A percentile compares a stretch with the other conserved stretches of the same genome.
phyloP scores from a whole-genome alignment of 495 filamentous ascomycete species.

The Penicillium lagena region DNA sequence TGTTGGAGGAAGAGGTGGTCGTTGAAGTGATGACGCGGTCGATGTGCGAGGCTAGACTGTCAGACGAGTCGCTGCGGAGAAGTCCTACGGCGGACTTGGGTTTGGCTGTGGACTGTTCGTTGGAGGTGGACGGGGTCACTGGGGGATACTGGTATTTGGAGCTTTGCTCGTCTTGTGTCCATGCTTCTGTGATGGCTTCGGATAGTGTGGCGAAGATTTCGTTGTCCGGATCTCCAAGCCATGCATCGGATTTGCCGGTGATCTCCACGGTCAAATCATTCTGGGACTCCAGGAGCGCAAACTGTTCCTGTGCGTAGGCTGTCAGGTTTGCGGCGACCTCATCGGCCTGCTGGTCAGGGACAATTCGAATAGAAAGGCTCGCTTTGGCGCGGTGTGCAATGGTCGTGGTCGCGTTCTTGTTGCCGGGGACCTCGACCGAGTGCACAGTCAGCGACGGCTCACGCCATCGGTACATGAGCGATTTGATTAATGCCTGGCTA shows the following conservation, averaged over 20 bases:
- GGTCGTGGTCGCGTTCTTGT: constrained; percentile 64
- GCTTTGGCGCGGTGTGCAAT: constrained; percentile 84
- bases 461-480: constrained; percentile 90
- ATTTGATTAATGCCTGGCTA: constrained; percentile 60
- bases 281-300: constrained; percentile 62
- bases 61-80: constrained; percentile 33
- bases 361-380: constrained; percentile 81
- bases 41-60: constrained; percentile 41
- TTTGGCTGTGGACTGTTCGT: constrained; percentile 8
- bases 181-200: constrained; percentile 76
- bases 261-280: constrained; percentile 80
- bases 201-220: constrained; percentile 87
- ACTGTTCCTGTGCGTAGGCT: constrained; percentile 63
- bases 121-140: constrained; percentile 3
- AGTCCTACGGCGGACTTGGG: constrained; percentile 12
- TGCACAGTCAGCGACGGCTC: constrained; percentile 92
- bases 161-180: constrained; percentile 39
- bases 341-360: constrained; percentile 82
- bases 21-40: constrained; percentile 41
- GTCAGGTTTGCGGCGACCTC: constrained; percentile 62
- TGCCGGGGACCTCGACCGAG: constrained; percentile 67
- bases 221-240: constrained; percentile 89
- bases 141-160: constrained; percentile 29
- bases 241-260: constrained; percentile 89
- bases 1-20: constrained; percentile 33